Base-by-base conservation (phyloP, 768 basidiomycete genomes). In the Leccinum subgranulosum region DNA sequence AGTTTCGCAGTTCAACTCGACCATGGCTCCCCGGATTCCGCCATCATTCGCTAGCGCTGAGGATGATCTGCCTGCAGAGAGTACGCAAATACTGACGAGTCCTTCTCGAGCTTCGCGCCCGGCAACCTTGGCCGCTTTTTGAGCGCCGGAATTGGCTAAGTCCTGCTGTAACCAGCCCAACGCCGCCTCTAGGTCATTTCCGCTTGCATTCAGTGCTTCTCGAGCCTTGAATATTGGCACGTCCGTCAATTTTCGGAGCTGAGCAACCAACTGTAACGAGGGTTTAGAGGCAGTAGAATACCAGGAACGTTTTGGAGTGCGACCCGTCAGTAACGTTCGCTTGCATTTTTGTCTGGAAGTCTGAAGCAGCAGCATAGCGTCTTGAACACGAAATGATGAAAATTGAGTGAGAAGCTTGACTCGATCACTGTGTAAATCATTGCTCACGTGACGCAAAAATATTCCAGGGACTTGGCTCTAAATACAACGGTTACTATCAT, bases 1-100 rank as follows among this genome's bases (percentile, higher is more conserved):
- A 53, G 95, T 97, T 76, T 98, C 95, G 76, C 95, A 98, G 64
- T 92, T 92, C 59, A 97, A 77, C 73, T 98, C 95, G 56, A 98
- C 77, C 82, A 97, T 89, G 19, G 88, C 86, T 11, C 90, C 93
- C 36, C 91, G 83, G 34, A 90, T 73, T 39, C 82, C 79, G 1
- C 79, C 79, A 19, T 70, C 71, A 7, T 73, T 71, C 36, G 62
- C n/a, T 10, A 11, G 60, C 36, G 66, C 75, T 11, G 66, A 70
- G 33, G 74, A 61, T 17, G 78, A 79, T 21, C 75, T 74, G 15
- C 88, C 90, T 14, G 81, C 76, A 17, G 90, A 85, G 23, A 96
- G 79, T 11, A 92, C 73, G 46, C 84, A 86, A n/a, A 89, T 77
- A 54, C 86, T 86, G 39, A 98, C 79, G 17, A 94, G 77, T 2